A percentile compares a stretch with the other conserved stretches of the same genome.
Conservation (phyloP, 805 yeast species). For the Wickerhamiella vanderwaltii region DNA sequence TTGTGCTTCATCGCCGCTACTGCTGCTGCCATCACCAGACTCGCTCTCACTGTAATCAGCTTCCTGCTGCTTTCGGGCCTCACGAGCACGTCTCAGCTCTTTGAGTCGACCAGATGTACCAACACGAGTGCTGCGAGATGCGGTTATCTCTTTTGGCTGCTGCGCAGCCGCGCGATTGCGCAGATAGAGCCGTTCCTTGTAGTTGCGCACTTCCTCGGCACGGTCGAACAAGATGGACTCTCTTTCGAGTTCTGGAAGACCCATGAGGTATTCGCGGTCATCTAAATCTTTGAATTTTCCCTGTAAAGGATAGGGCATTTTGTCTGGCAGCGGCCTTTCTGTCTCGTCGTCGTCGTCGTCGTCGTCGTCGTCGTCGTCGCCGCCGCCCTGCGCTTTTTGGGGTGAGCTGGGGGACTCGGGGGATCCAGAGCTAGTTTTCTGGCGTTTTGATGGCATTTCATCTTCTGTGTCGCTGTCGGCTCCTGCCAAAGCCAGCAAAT, state of each 20-base stretch:
- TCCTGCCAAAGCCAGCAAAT: constrained; percentile 90
- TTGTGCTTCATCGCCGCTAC: constrained; percentile 18
- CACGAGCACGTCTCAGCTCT: constrained; percentile 66
- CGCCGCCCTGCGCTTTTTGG: constrained; percentile 26
- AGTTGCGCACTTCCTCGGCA: constrained; percentile 80
- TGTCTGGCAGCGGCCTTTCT: constrained; percentile 24
- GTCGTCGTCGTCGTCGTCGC: constrained; percentile 25
- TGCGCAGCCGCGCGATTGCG: constrained; percentile 53
- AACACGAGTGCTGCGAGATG: constrained; percentile 18
- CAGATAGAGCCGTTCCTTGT: constrained; percentile 69
- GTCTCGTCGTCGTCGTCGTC: constrained; percentile 26
- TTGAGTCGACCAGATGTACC: constrained; percentile 38
- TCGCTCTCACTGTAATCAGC: constrained; percentile 33
- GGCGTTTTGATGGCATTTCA: constrained; percentile 10
- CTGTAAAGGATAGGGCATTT: constrained; percentile 83
- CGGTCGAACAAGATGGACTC: constrained; percentile 87
- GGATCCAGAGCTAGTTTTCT: neutral
- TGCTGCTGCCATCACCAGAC: constrained; percentile 29
- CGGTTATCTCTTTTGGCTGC: constrained; percentile 23
- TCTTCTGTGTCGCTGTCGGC: constrained; percentile 38
- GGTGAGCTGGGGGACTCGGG: neutral
- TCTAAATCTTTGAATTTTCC: constrained; percentile 77
- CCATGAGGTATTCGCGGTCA: constrained; percentile 46
- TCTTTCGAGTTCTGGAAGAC: constrained; percentile 83
- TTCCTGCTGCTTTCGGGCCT: constrained; percentile 33